A percentile compares a stretch with the other conserved stretches of the same genome.
These are phyloP conservation scores for Linderina pennispora DNA, from an alignment of 192 early-diverging fungal species.

Conservation along the genomic window DNA sequence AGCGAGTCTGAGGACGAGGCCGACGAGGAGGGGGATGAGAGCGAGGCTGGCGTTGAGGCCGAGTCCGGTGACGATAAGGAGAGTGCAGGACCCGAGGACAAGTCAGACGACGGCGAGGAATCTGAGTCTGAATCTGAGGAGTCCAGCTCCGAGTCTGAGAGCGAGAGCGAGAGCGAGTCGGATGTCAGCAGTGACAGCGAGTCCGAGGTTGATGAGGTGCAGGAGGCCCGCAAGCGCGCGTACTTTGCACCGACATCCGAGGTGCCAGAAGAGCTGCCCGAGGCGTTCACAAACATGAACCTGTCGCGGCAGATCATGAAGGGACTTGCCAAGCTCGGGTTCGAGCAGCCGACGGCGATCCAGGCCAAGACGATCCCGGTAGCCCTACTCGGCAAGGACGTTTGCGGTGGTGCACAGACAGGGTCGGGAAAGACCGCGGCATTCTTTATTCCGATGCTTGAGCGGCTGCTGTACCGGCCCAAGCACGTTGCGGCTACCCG, in stretches of 20 bases:
- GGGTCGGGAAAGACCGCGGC: conserved; percentile 99
- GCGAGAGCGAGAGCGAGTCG: conserved; percentile 2
- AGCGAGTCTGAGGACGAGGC: conserved; percentile 6
- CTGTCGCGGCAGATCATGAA: conserved; percentile 94
- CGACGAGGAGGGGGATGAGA: conserved; percentile 4
- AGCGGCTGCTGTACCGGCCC: conserved; percentile 88
- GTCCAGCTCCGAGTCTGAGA: conserved; percentile 10
- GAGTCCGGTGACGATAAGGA: conserved; percentile 41
- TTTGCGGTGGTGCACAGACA: conserved; percentile 96
- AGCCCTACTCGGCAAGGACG: conserved; percentile 91
- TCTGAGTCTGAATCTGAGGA: conserved; percentile 19
- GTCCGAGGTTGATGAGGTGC: conserved; percentile 46
- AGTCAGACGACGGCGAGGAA: conserved; percentile 2
- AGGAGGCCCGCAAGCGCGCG: conserved; percentile 43
- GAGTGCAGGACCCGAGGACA: conserved; percentile 6
- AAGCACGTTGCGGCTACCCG: conserved; percentile 70
- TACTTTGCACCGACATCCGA: conserved; percentile 43
- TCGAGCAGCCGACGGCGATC: conserved; percentile 89
- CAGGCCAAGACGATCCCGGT: conserved; percentile 90
- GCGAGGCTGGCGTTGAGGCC: conserved; percentile 24
- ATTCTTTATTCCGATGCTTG: conserved; percentile 92
- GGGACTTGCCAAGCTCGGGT: conserved; percentile 83
- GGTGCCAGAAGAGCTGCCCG: conserved; percentile 46
- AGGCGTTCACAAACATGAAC: conserved; percentile 89
- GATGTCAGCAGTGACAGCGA: conserved; percentile 27